Conservation (phyloP, 108 stramenopile genomes). For the Nitzschia sp. region DNA sequence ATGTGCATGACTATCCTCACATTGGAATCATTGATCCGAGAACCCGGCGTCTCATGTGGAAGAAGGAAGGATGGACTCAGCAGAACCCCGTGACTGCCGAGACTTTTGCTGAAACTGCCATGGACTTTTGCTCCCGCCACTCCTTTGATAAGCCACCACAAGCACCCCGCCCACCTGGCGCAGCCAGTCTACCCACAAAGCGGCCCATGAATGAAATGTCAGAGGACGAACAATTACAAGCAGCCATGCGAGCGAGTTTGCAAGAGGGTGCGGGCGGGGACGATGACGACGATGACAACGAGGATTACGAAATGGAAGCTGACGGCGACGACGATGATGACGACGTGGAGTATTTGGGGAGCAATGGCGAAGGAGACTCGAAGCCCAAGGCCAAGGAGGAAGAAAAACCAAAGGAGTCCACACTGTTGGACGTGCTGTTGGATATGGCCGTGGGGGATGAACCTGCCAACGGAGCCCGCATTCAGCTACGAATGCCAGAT, state of each 20-base stretch:
- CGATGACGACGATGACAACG: conserved; percentile 33
- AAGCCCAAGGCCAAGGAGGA: conserved; percentile 38
- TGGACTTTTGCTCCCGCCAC: conserved; percentile 88
- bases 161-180: conserved; percentile 46
- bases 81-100: conserved; percentile 78
- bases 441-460: conserved; percentile 56
- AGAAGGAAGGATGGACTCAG: conserved; percentile 90
- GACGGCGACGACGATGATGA: conserved; percentile 41
- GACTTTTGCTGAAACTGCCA: conserved; percentile 78
- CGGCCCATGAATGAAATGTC: conserved; percentile 49
- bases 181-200: conserved; percentile 20
- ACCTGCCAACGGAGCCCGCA: conserved; percentile 59
- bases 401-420: conserved; percentile 10
- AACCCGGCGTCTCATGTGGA: conserved; percentile 84
- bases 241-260: conserved; percentile 85
- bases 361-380: conserved; percentile 21
- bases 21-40: conserved; percentile 91
- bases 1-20: conserved; percentile 84
- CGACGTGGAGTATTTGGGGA: conserved; percentile 12
- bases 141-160: conserved; percentile 80
- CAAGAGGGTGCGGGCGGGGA: conserved; percentile 24
- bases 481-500: conserved; percentile 85
- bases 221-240: conserved; percentile 86
- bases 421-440: conserved; percentile 49
- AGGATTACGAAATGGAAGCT: conserved; percentile 26